Evolutionary conservation across 164 flowering plant genomes (phyloP).

Genomic region (Sedum album): DNA sequence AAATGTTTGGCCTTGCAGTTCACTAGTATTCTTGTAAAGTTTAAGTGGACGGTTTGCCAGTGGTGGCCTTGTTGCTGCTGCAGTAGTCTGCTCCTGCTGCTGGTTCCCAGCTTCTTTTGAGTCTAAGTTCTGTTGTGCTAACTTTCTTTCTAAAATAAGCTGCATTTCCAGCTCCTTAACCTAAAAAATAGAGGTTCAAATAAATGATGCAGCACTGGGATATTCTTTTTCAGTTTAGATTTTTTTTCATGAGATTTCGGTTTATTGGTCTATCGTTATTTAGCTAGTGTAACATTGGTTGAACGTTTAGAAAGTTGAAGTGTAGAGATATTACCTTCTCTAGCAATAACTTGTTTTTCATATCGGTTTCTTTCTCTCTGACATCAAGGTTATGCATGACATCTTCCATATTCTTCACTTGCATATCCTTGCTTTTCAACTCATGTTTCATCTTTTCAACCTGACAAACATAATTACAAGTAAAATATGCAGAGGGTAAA

Average conservation of each 20-base stretch:
- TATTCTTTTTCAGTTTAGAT: too few species aligned
- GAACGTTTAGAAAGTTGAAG: too few species aligned
- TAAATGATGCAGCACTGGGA: not conserved
- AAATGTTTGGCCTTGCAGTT: conserved; percentile 14
- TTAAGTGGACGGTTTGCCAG: conserved; percentile 28
- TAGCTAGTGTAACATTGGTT: not conserved
- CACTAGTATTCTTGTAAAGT: conserved; percentile 27
- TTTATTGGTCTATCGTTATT: too few species aligned
- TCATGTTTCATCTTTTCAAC: conserved; percentile 81
- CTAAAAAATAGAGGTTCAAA: conserved; percentile 22
- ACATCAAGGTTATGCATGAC: conserved; percentile 46
- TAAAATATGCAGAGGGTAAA: not conserved
- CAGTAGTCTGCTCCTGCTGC: conserved; percentile 34
- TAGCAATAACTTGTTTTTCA: conserved; percentile 57
- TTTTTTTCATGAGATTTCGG: too few species aligned
- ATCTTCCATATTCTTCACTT: conserved; percentile 80
- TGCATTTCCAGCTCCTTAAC: conserved; percentile 86
- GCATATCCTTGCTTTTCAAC: conserved; percentile 58
- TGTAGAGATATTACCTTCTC: conserved; percentile 53
- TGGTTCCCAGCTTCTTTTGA: conserved; percentile 69
- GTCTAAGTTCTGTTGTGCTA: conserved; percentile 86
- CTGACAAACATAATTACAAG: conserved; percentile 23
- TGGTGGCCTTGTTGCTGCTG: conserved; percentile 38
- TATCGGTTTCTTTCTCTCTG: conserved; percentile 68
- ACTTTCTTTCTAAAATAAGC: conserved; percentile 71